Evolutionary conservation across 768 basidiomycete species (phyloP).

Genomic region (Tylopilus felleus): DNA sequence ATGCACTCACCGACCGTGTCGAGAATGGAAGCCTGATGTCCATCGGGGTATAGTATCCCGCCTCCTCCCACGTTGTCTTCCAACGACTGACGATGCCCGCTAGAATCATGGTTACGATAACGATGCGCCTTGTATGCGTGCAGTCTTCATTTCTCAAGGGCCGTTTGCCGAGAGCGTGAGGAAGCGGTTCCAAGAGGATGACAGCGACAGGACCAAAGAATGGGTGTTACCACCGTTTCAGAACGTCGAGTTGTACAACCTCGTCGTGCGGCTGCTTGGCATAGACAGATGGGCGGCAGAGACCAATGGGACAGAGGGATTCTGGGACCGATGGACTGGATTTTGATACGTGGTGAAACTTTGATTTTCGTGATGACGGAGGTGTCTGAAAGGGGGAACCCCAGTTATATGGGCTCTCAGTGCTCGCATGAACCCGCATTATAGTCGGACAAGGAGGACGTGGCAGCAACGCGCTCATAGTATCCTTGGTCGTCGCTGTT

Average conservation of each 20-base stretch:
- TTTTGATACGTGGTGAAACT: background rate
- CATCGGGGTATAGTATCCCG: constrained; percentile 54
- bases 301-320: constrained; percentile 73
- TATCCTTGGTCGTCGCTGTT: no score
- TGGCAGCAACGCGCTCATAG: no score
- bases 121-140: constrained; percentile 68
- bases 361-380: background rate
- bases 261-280: constrained; percentile 70
- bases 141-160: constrained; percentile 86
- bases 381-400: no score
- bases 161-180: constrained; percentile 54
- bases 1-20: constrained; percentile 67
- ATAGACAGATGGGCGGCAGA: constrained; percentile 50
- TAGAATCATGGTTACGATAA: constrained; percentile 89
- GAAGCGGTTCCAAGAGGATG: background rate
- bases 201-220: constrained; percentile 29
- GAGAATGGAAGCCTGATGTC: constrained; percentile 50
- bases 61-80: background rate
- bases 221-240: constrained; percentile 74
- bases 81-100: background rate
- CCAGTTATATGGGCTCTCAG: no score
- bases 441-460: no score
- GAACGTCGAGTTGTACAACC: constrained; percentile 81
- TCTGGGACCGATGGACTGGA: constrained; percentile 64
- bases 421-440: no score